Conservation (phyloP, 495 filamentous ascomycete genomes). For the Cladorrhinum samala region DNA sequence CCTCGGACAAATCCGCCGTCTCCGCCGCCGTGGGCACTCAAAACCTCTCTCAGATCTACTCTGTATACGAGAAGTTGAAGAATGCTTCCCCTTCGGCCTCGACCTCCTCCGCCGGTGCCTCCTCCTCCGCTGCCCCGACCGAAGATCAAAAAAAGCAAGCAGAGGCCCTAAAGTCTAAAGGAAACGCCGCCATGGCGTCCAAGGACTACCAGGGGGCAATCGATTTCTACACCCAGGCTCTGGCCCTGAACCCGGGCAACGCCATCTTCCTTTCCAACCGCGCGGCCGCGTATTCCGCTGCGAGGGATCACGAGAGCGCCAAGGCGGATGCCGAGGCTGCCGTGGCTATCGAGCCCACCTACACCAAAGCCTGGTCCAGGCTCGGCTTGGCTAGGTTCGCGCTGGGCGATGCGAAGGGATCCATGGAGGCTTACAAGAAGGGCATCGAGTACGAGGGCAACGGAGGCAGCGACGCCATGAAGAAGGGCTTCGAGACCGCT, state of each 20-base stretch:
- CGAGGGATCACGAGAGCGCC: slow-evolving; percentile 73
- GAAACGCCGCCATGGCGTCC: slow-evolving; percentile 87
- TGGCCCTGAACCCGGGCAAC: slow-evolving; percentile 74
- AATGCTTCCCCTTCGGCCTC: slow-evolving; percentile 25
- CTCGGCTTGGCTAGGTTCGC: slow-evolving; percentile 87
- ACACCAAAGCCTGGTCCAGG: slow-evolving; percentile 93
- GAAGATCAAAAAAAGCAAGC: slow-evolving; percentile 64
- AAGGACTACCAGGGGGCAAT: slow-evolving; percentile 83
- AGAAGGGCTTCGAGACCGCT: slow-evolving; percentile 88
- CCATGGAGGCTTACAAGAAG: slow-evolving; percentile 89
- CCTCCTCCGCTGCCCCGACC: slow-evolving; percentile 29
- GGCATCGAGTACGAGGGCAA: slow-evolving; percentile 93
- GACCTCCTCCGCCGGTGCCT: slow-evolving; percentile 11
- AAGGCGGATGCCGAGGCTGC: slow-evolving; percentile 83
- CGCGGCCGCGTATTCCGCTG: slow-evolving; percentile 80
- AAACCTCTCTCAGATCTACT: slow-evolving; percentile 83
- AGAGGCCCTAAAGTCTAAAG: slow-evolving; percentile 81
- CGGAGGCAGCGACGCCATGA: slow-evolving; percentile 83
- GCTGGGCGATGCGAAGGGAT: slow-evolving; percentile 79
- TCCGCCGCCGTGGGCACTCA: slow-evolving; percentile 73
- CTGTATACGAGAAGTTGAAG: slow-evolving; percentile 92
- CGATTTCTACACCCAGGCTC: slow-evolving; percentile 75
- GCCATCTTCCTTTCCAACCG: slow-evolving; percentile 97
- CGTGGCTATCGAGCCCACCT: slow-evolving; percentile 76
- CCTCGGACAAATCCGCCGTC: slow-evolving; percentile 64